Evolutionary conservation across 257 asterid species (phyloP), one percentile per base, ranked within the genome.

Genomic region (Solanum etuberosum): DNA sequence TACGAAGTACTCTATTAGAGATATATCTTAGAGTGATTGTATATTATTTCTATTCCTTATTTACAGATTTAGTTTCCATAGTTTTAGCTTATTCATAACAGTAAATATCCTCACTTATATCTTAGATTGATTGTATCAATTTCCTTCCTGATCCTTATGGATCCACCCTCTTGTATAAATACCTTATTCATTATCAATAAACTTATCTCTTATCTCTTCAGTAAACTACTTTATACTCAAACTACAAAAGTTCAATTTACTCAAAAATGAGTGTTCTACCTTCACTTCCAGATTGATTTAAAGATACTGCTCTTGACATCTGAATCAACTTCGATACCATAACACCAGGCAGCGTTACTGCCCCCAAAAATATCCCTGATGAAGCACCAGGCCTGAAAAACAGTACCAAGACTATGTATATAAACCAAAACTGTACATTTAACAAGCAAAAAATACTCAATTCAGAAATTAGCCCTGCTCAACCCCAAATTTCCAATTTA

Each of bases 361-460:
- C 94, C 84, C 99, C 98, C 86, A 97, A 88, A 87, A 96, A 86
- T 90, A 96, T 92, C 73, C 99, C 99, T 16, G 99, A 93, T 29
- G 99, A 92, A 73, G 93, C 98, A 86, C 98, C 99, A 84, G 95
- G 97, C 96, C 99, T 95, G 84, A 48, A 81, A 48, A 48, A 51
- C 67, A 81, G 68, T 81, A 88, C 82, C 40, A 80, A 86, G 48
- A 86, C 63, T 83, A 88, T 40, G 40, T 21, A 65, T 63, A 43
- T 59, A 48, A 57, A 5, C 59, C 13, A 21, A 65, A 68, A 7
- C n/a, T 7, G 29, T 6, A 73, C 51, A 35, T 73, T 73, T 37
- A 37, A 20, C 27, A 72, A 34, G 14, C 2, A 31, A 80, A 16
- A 29, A 42, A 46, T 4, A 46, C 10, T 10, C 40, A 78, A 81